Conservation (phyloP, 768 basidiomycete genomes). For the Strobilomyces dryophilus region DNA sequence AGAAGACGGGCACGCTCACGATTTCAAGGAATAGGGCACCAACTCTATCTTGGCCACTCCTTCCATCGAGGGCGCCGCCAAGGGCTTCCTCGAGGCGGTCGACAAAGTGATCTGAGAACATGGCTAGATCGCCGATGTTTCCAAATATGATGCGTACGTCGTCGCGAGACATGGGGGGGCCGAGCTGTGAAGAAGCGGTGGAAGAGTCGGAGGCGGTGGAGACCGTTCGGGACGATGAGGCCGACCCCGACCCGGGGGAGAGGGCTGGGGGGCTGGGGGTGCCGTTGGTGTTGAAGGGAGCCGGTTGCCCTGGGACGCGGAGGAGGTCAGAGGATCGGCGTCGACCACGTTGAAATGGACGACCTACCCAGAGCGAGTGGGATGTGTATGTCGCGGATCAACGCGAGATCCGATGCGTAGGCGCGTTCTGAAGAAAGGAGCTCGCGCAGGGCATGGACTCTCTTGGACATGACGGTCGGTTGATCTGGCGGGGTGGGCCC, state of each 20-base stretch:
- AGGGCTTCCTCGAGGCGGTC: constrained; percentile 63
- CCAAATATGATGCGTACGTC: constrained; percentile 71
- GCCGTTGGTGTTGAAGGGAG: constrained; percentile 33
- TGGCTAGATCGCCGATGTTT: constrained; percentile 72
- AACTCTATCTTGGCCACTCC: constrained; percentile 65
- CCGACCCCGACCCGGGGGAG: constrained; percentile 33
- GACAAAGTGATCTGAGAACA: constrained; percentile 64
- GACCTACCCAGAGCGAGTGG: constrained; percentile 70
- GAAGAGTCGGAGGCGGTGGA: constrained; percentile 47
- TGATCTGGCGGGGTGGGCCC: constrained; percentile 26
- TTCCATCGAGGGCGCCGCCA: constrained; percentile 56
- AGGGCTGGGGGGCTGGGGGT: constrained; percentile 24
- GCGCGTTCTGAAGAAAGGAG: constrained; percentile 75
- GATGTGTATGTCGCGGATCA: constrained; percentile 75
- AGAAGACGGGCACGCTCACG: constrained; percentile 40
- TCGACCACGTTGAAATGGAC: constrained; percentile 1
- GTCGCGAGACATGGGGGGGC: constrained; percentile 64
- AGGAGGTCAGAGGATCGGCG: constrained; percentile 10
- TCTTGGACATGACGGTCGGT: constrained; percentile 50
- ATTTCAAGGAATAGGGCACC: constrained; percentile 67
- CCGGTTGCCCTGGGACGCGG: constrained; percentile 35
- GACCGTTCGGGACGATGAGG: constrained; percentile 38
- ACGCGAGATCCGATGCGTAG: constrained; percentile 78
- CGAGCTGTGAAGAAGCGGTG: constrained; percentile 45
- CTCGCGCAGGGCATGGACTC: constrained; percentile 74